A percentile compares a stretch with the other conserved stretches of the same genome.
phyloP scores from a whole-genome alignment of 192 early-diverging fungal species.

The Chytriomyces sp. region DNA sequence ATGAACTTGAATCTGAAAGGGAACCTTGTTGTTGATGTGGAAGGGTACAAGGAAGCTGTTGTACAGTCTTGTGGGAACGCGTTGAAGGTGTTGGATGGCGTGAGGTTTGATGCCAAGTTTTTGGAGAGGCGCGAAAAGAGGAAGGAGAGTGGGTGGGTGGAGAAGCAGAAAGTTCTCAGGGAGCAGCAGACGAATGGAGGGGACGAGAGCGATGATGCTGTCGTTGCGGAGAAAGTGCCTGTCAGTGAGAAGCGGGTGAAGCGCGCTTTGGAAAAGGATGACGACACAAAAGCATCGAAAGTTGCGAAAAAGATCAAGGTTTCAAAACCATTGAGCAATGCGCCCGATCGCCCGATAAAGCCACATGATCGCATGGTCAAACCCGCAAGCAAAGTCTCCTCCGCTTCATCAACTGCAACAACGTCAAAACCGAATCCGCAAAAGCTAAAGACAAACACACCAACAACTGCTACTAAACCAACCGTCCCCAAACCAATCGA shows the following conservation, averaged over 20 bases:
- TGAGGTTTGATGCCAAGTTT: slow-evolving; percentile 76
- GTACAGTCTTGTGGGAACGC: slow-evolving; percentile 60
- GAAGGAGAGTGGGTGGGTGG: slow-evolving; percentile 24
- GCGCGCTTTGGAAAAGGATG: neutral
- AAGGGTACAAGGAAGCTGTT: slow-evolving; percentile 53
- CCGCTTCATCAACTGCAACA: no score
- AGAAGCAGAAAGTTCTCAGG: neutral
- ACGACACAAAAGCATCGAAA: neutral
- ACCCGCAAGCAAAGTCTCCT: no score
- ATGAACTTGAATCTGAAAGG: slow-evolving; percentile 76
- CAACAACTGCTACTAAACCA: no score
- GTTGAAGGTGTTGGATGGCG: slow-evolving; percentile 74
- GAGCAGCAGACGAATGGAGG: neutral
- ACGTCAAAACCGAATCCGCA: no score
- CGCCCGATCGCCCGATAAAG: no score
- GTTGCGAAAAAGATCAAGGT: neutral
- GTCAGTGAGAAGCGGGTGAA: neutral
- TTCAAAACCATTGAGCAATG: no score
- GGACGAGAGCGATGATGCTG: neutral
- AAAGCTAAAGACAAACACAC: no score
- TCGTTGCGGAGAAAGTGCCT: neutral
- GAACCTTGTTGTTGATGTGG: slow-evolving; percentile 43
- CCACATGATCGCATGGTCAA: no score
- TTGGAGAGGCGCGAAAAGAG: slow-evolving; percentile 69
- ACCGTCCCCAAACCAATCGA: neutral